A percentile compares a stretch with the other conserved stretches of the same genome.
Conservation (phyloP, 176 grass and related monocot species). For the Cenchrus purpureus region DNA sequence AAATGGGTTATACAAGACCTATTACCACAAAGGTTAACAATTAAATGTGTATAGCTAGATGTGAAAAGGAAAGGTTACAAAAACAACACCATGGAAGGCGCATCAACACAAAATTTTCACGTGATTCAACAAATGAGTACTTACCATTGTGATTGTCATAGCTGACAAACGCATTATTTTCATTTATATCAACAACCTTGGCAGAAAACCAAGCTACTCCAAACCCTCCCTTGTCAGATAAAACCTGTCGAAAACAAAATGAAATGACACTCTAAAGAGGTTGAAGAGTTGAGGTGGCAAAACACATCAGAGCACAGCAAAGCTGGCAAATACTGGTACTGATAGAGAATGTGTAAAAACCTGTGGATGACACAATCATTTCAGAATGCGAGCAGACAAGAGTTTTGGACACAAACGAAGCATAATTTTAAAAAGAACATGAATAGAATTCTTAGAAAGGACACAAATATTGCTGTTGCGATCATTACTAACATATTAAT, state of each 20-base stretch:
- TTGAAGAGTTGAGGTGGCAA: not conserved
- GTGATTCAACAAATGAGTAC: slow-evolving; percentile 41
- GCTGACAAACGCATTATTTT: slow-evolving; percentile 63
- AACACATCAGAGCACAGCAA: not conserved
- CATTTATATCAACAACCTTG: slow-evolving; percentile 81
- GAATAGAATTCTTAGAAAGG: not conserved
- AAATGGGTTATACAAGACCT: slow-evolving; percentile 28
- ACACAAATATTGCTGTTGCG: not conserved
- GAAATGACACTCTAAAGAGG: slow-evolving; percentile 24
- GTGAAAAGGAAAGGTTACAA: not conserved
- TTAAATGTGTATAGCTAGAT: not conserved
- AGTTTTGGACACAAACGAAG: not conserved
- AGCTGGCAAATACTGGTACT: slow-evolving; percentile 5
- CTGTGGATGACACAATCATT: not conserved
- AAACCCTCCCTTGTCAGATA: slow-evolving; percentile 46
- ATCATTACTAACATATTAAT: not conserved
- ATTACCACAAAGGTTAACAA: slow-evolving; percentile 8
- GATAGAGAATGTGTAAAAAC: not conserved
- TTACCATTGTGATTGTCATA: slow-evolving; percentile 68
- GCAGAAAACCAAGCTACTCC: slow-evolving; percentile 87
- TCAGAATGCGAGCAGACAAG: slow-evolving; percentile 3
- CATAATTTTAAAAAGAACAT: not conserved
- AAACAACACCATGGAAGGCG: not conserved
- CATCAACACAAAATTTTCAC: slow-evolving; percentile 24
- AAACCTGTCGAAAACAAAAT: slow-evolving; percentile 62